These are phyloP conservation scores for Paratinospora sagittata DNA, from an alignment of 164 flowering plant species.

Conservation along the genomic window DNA sequence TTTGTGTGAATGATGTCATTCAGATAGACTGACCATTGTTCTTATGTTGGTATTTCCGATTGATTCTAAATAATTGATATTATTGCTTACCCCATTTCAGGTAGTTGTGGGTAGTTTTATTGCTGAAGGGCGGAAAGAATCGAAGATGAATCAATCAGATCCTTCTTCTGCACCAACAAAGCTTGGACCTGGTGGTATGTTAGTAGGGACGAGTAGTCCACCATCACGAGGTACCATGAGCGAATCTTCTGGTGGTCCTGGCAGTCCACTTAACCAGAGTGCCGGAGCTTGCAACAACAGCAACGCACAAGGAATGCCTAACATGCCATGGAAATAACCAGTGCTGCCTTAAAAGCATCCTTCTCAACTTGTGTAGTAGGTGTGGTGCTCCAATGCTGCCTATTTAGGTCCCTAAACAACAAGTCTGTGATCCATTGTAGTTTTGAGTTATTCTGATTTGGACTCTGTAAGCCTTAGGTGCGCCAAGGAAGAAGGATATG, in stretches of 20 bases:
- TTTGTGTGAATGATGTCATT: background rate
- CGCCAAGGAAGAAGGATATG: conserved; percentile 1
- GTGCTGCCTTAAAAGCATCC: background rate
- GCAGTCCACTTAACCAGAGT: conserved; percentile 70
- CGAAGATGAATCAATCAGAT: conserved; percentile 35
- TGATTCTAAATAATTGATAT: too few species aligned
- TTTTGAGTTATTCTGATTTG: background rate
- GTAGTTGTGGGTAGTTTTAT: conserved; percentile 80
- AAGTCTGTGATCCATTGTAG: conserved; percentile 1
- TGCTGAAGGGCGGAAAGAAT: conserved; percentile 48
- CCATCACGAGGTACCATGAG: conserved; percentile 68
- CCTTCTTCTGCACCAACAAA: conserved; percentile 34
- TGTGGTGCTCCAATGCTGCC: background rate
- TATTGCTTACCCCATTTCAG: conserved; percentile 32
- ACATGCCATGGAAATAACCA: conserved; percentile 61
- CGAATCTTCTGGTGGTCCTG: conserved; percentile 85
- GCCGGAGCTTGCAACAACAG: conserved; percentile 50
- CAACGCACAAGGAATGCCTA: conserved; percentile 38
- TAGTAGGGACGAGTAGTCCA: conserved; percentile 47
- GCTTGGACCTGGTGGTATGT: conserved; percentile 20
- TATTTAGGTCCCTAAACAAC: background rate
- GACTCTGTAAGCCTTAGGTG: conserved; percentile 4
- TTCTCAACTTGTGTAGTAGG: conserved; percentile 17
- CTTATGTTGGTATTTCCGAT: background rate
- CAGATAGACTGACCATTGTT: background rate